Conservation (phyloP, 306 rosid genomes). For the Pyrus bretschneideri region DNA sequence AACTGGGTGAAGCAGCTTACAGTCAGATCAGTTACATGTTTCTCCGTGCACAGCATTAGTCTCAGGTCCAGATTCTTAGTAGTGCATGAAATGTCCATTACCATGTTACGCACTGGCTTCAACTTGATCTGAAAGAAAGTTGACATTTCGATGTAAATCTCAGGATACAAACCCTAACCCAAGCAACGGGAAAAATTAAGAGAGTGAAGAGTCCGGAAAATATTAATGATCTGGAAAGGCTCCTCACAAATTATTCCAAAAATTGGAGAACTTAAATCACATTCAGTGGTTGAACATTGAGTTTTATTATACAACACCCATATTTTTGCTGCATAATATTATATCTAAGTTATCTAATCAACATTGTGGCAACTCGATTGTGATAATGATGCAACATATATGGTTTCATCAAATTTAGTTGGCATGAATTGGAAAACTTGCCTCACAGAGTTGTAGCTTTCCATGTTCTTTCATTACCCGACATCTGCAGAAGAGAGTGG, state of each 20-base stretch:
- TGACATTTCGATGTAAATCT: not conserved
- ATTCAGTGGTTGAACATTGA: no score
- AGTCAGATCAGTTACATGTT: constrained; percentile 6
- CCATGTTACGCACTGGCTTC: constrained; percentile 32
- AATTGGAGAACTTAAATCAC: no score
- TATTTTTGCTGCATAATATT: not conserved
- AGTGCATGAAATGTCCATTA: constrained; percentile 36
- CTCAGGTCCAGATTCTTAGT: constrained; percentile 44
- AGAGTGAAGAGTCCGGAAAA: not conserved
- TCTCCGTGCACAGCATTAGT: constrained; percentile 30
- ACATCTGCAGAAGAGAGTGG: constrained; percentile 33
- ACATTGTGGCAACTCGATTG: not conserved
- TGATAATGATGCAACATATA: not conserved
- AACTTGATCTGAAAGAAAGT: constrained; percentile 26
- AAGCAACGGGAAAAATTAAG: not conserved
- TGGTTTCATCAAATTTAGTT: not conserved
- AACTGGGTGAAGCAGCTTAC: constrained; percentile 16
- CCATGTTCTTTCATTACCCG: constrained; percentile 18
- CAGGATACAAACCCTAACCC: not conserved
- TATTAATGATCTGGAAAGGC: not conserved
- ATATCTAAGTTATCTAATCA: not conserved
- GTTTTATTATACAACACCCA: not conserved
- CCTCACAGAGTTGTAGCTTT: constrained; percentile 39
- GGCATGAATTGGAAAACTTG: constrained; percentile 1
- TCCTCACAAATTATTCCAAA: not conserved